phyloP scores from a whole-genome alignment of 306 rosid genomes.

The Ormosia emarginata region DNA sequence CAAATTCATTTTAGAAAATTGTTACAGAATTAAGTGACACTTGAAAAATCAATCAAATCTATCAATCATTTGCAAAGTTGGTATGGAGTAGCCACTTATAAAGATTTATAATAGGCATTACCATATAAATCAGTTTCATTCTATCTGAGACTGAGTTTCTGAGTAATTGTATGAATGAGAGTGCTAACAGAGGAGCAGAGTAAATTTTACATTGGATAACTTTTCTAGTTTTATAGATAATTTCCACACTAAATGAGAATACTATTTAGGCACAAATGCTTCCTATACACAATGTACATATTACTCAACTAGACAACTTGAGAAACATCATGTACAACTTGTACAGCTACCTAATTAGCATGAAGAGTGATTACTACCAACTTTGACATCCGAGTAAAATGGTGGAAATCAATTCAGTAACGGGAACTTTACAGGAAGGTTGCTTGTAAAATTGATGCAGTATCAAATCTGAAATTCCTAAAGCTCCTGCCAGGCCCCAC shows the following conservation, averaged over 20 bases:
- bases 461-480: constrained; percentile 72
- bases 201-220: not conserved
- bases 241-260: constrained; percentile 9
- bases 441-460: constrained; percentile 60
- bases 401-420: constrained; percentile 24
- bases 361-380: constrained; percentile 1
- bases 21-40: no score
- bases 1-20: no score
- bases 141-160: not conserved
- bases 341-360: constrained; percentile 30
- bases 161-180: not conserved
- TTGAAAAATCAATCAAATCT: no score
- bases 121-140: no score
- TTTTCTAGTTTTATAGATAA: constrained; percentile 8
- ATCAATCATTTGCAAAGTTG: no score
- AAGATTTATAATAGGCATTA: no score
- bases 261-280: constrained; percentile 26
- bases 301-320: constrained; percentile 37
- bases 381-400: constrained; percentile 15
- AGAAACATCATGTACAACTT: constrained; percentile 33
- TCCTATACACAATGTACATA: constrained; percentile 60
- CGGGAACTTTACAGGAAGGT: constrained; percentile 37
- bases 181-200: not conserved
- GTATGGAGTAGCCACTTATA: no score
- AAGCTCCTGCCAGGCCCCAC: constrained; percentile 66